These are phyloP conservation scores for Forsythia viridissima DNA, from an alignment of 257 asterid species.

Conservation along the genomic window DNA sequence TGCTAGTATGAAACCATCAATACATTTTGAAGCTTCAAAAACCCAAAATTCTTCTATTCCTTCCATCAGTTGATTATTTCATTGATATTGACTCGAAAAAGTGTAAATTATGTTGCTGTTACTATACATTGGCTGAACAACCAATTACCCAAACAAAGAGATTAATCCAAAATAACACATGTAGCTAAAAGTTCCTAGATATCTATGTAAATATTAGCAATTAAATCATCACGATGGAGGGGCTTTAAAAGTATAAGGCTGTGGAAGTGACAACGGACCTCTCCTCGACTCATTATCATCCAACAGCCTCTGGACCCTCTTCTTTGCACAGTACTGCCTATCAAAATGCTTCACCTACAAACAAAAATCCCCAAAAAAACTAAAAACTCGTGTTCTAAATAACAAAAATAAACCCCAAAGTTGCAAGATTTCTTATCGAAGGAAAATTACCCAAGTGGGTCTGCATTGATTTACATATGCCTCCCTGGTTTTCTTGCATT, in stretches of 20 bases:
- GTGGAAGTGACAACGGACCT: conserved; percentile 95
- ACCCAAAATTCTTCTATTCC: conserved; percentile 3
- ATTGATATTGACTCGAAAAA: background rate
- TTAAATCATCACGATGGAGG: conserved; percentile 33
- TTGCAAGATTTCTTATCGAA: background rate
- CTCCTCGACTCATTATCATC: conserved; percentile 84
- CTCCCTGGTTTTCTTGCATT: conserved; percentile 75
- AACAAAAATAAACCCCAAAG: background rate
- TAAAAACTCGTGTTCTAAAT: background rate
- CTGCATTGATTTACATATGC: conserved; percentile 72
- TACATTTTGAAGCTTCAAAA: background rate
- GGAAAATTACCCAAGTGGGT: conserved; percentile 77
- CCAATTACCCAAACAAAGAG: background rate
- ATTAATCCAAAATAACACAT: background rate
- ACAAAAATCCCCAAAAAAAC: background rate
- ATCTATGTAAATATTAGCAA: background rate
- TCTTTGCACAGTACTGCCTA: conserved; percentile 85
- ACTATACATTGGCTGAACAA: background rate
- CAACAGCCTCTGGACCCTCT: conserved; percentile 84
- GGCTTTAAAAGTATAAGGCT: conserved; percentile 57
- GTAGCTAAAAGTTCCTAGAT: background rate
- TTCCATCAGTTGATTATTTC: conserved; percentile 3
- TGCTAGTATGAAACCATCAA: background rate
- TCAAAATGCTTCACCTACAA: conserved; percentile 93
- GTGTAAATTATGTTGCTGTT: background rate